Evolutionary conservation across 2,329 filamentous ascomycete species (phyloP), one percentile per base, ranked within the genome.

Genomic region (Cladosporium sp.): DNA sequence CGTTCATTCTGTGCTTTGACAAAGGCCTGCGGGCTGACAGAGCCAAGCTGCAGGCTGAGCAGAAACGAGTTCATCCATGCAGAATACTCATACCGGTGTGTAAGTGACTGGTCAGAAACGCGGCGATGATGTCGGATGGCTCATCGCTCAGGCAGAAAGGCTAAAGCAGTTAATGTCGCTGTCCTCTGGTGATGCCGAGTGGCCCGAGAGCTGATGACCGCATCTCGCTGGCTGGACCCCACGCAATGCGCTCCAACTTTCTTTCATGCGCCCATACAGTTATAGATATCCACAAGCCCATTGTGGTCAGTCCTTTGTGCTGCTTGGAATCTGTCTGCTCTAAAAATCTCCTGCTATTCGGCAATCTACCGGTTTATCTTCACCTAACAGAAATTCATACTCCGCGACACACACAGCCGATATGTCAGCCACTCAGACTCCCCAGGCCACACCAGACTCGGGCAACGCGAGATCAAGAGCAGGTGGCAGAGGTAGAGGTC

Each of bases 21-120:
- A 65, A 95, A 84, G 49, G 80, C 79, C 66, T 83, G 81, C 51
- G 86, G 84, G 64, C 79, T 76, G 60, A 90, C 74, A 68, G 82
- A 82, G 75, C 90, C 90, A 62, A 86, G 80, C 72, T 89, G 86
- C 76, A 91, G 87, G 72, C 89, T 85, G 73, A 94, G 80, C 61
- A 95, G 79, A 72, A 87, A 85, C 71, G 84, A 79, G 84, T 89
- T 88, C 86, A 91, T 93, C 64, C 61, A 61, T 57, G 47, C 45
- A 43, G 37, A 30, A 43, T 38, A 51, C 45, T 43, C 43, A 55
- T 55, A 17, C 20, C 43, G 43, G 43, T 47, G 28, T n/a, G 30
- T 9, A 9, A 34, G 30, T 34, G 30, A 34, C 30, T 34, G 30
- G 51, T 28, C 30, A 54, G 47, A 5, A n/a, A 45, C 19, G 42